Base-by-base conservation (phyloP, 2,329 filamentous ascomycete species). In the Leptographium flavum region DNA sequence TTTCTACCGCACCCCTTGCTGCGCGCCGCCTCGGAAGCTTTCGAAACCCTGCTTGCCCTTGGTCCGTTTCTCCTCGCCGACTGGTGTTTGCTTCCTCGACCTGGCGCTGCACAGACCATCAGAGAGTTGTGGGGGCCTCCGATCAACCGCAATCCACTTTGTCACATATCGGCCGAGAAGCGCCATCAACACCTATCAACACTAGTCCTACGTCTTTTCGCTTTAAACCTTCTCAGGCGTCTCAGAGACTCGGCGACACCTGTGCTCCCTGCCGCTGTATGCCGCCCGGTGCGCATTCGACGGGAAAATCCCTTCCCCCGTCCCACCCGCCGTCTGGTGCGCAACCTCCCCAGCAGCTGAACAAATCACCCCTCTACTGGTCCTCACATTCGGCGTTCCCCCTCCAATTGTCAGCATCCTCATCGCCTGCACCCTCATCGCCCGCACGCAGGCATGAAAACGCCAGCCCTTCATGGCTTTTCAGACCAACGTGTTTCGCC, bases 401-500 rank as follows among this genome's bases (percentile, higher is more conserved):
- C n/a, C n/a, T n/a, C n/a, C n/a, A n/a, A n/a, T n/a, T n/a, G n/a
- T n/a, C n/a, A n/a, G n/a, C n/a, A n/a, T 11, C 17, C 32, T 8
- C 15, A 23, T 6, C 13, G 11, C 15, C 13, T 17, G 9, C 15
- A 42, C 28, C 28, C 27, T 23, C 17, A 11, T 8, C 14, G n/a
- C 11, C 17, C 15, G 21, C 17, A 13, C 21, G 21, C 22, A 28
- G 43, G 43, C 40, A 38, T 46, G 45, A 46, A 39, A 15, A 23
- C 21, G 25, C 23, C 23, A 22, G 37, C 42, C 14, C 22, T 41
- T n/a, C 23, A 70, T 70, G 67, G 64, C 70, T 45, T 67, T 78
- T 47, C 71, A 77, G 54, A 71, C 70, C 31, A 73, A 67, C 49
- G 64, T 76, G 49, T 56, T 75, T 22, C 64, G 69, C 49, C 62